These are phyloP conservation scores for Cucurbita pepo DNA, from an alignment of 306 rosid species.

Conservation along the genomic window DNA sequence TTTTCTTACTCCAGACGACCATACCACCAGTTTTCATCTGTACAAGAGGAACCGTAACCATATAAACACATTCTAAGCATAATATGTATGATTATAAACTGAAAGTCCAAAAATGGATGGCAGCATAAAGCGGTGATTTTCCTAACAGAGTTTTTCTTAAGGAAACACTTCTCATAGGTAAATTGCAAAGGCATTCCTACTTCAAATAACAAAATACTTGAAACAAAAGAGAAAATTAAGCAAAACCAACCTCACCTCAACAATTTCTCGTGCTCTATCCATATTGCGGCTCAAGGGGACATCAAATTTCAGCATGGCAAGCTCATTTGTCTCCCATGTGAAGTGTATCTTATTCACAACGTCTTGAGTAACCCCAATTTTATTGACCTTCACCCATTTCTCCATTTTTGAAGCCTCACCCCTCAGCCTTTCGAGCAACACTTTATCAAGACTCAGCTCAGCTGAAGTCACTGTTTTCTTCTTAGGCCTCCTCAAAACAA, in stretches of 20 bases:
- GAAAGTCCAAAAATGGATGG: neutral
- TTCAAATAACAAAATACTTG: neutral
- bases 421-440: slow-evolving; percentile 48
- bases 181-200: neutral
- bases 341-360: slow-evolving; percentile 44
- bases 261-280: slow-evolving; percentile 78
- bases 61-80: neutral
- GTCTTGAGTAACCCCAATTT: slow-evolving; percentile 62
- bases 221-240: neutral
- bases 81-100: neutral
- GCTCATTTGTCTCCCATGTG: slow-evolving; percentile 55
- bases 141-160: neutral
- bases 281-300: slow-evolving; percentile 65
- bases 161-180: neutral
- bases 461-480: slow-evolving; percentile 30
- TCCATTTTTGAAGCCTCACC: slow-evolving; percentile 47
- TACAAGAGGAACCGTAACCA: slow-evolving; percentile 1
- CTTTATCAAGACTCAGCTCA: slow-evolving; percentile 44
- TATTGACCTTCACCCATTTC: slow-evolving; percentile 73
- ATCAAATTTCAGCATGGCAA: slow-evolving; percentile 64
- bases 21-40: slow-evolving; percentile 79
- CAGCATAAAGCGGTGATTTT: neutral
- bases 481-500: slow-evolving; percentile 25
- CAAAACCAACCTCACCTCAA: slow-evolving; percentile 41
- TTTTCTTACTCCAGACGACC: slow-evolving; percentile 65